These are phyloP conservation scores for Linnemannia hyalina DNA, from an alignment of 192 early-diverging fungal species.

Conservation along the genomic window DNA sequence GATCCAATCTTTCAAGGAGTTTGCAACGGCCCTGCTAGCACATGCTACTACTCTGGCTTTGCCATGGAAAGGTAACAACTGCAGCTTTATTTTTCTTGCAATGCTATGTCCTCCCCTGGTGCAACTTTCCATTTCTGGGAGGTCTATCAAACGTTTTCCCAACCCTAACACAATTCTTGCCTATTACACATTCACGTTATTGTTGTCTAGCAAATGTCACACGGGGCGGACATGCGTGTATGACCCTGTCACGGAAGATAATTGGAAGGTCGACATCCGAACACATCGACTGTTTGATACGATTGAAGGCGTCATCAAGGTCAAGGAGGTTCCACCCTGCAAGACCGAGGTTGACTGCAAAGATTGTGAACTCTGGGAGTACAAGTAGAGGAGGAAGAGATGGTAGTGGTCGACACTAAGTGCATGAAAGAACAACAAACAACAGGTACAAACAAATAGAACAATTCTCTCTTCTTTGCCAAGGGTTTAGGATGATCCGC, in stretches of 20 bases:
- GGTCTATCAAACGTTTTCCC: neutral
- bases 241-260: constrained; percentile 74
- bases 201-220: constrained; percentile 61
- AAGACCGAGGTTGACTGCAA: constrained; percentile 70
- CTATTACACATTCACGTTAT: neutral
- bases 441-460: neutral
- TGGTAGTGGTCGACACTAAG: neutral
- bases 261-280: constrained; percentile 79
- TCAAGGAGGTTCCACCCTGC: constrained; percentile 64
- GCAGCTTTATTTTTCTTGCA: constrained; percentile 28
- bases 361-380: constrained; percentile 88
- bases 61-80: constrained; percentile 80
- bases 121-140: neutral
- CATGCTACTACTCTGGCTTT: constrained; percentile 81
- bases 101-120: neutral
- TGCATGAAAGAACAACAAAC: neutral
- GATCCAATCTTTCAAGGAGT: constrained; percentile 94
- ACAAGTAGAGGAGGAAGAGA: neutral
- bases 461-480: too few species aligned
- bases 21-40: constrained; percentile 73
- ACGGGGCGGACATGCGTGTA: constrained; percentile 70
- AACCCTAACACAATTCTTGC: neutral
- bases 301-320: constrained; percentile 74
- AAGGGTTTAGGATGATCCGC: too few species aligned
- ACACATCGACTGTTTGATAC: constrained; percentile 85